Percentiles rank a stretch among this genome's conserved stretches.
These are phyloP conservation scores for Saitozyma podzolica DNA, from an alignment of 768 basidiomycete genomes.

Conservation along the genomic window DNA sequence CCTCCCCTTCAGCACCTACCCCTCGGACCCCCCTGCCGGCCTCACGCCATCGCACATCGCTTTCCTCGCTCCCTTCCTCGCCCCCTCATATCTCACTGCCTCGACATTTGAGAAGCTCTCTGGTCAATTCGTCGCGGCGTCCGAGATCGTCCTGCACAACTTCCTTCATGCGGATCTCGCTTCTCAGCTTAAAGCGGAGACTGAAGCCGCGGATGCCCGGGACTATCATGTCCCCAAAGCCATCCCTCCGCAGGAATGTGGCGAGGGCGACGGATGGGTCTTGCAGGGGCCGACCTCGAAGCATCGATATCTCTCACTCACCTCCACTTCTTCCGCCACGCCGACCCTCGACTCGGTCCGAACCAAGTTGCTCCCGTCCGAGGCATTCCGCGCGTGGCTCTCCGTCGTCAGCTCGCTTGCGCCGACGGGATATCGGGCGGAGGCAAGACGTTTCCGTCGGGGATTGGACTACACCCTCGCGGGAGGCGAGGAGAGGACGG, in stretches of 20 bases:
- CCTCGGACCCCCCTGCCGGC: slow-evolving; percentile 43
- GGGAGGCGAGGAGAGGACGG: slow-evolving; percentile 57
- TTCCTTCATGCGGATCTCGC: slow-evolving; percentile 76
- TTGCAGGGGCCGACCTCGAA: slow-evolving; percentile 88
- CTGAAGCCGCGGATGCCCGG: slow-evolving; percentile 65
- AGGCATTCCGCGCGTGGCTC: slow-evolving; percentile 90
- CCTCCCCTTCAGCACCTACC: slow-evolving; percentile 55
- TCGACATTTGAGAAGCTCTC: slow-evolving; percentile 78
- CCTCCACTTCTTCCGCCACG: slow-evolving; percentile 55
- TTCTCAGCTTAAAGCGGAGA: slow-evolving; percentile 63
- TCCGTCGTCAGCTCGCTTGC: slow-evolving; percentile 69
- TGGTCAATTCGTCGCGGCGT: slow-evolving; percentile 77
- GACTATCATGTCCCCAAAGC: slow-evolving; percentile 57
- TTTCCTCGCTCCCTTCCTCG: slow-evolving; percentile 81
- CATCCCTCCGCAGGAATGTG: slow-evolving; percentile 66
- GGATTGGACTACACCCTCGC: slow-evolving; percentile 95
- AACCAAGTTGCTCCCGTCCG: slow-evolving; percentile 72
- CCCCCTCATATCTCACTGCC: slow-evolving; percentile 83
- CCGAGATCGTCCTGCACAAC: slow-evolving; percentile 80
- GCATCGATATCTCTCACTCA: slow-evolving; percentile 81
- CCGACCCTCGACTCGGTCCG: slow-evolving; percentile 67
- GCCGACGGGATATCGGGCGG: slow-evolving; percentile 69
- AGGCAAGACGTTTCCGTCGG: slow-evolving; percentile 84
- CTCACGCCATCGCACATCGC: slow-evolving; percentile 59
- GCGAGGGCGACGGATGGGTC: slow-evolving; percentile 64